Conservation (phyloP, 805 yeast species). For the Hemisphaericaspora nanyangensis region DNA sequence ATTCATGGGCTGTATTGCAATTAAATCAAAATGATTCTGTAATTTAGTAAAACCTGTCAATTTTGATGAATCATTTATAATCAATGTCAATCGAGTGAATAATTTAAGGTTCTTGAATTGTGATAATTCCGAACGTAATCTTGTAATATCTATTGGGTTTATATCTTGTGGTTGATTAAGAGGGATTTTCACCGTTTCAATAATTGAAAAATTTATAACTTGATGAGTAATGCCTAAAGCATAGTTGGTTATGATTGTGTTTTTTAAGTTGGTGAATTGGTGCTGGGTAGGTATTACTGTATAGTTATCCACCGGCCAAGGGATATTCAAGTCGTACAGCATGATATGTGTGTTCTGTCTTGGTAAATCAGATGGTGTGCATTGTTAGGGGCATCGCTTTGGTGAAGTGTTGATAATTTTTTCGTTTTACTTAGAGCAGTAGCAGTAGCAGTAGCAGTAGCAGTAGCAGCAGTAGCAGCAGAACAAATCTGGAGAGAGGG, state of each 20-base stretch:
- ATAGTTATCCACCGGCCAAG: conserved; percentile 63
- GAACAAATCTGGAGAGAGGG: too few relatives aligned
- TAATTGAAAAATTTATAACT: conserved; percentile 65
- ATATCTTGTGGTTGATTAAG: conserved; percentile 37
- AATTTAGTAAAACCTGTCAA: conserved; percentile 56
- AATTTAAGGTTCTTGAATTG: conserved; percentile 34
- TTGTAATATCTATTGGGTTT: conserved; percentile 37
- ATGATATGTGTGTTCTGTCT: conserved; percentile 3
- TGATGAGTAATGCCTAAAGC: conserved; percentile 69
- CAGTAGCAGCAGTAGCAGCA: too few relatives aligned
- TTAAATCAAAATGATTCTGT: conserved; percentile 60
- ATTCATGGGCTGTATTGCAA: conserved; percentile 75
- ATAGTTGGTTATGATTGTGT: conserved; percentile 50
- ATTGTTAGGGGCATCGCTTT: too few relatives aligned
- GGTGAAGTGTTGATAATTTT: too few relatives aligned
- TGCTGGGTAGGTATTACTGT: conserved; percentile 33
- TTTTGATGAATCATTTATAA: conserved; percentile 73
- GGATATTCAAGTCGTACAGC: conserved; percentile 62
- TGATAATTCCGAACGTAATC: conserved; percentile 11
- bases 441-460: too few relatives aligned
- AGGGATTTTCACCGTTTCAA: conserved; percentile 52
- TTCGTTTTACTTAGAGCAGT: too few relatives aligned
- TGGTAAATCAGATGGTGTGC: too few relatives aligned
- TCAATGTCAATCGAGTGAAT: conserved; percentile 71
- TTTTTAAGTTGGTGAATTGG: conserved; percentile 44